These are phyloP conservation scores for Vigna nakashimae DNA, from an alignment of 306 rosid species.

Conservation along the genomic window DNA sequence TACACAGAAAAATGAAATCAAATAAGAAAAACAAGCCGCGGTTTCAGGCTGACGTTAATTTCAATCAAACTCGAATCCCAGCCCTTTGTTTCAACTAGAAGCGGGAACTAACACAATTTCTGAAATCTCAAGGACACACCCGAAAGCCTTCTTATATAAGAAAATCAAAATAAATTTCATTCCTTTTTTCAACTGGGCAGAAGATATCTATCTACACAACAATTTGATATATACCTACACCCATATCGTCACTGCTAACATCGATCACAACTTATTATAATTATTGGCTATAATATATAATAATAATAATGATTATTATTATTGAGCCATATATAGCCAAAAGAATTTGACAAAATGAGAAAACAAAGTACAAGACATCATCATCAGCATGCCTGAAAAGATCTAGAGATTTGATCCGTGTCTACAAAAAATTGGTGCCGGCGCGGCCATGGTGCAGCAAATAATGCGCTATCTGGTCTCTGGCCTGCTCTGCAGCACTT, in stretches of 20 bases:
- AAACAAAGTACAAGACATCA: neutral
- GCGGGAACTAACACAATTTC: neutral
- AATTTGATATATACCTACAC: neutral
- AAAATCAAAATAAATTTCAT: conserved; percentile 26
- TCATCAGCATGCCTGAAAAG: too few species aligned
- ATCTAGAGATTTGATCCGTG: neutral
- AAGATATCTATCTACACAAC: conserved; percentile 4
- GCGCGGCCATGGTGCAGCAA: conserved; percentile 79
- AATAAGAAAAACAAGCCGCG: neutral
- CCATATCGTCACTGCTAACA: neutral
- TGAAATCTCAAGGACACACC: too few species aligned
- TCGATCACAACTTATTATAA: neutral
- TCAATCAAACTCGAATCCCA: neutral
- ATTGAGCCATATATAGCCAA: conserved; percentile 37
- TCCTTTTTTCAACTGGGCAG: neutral
- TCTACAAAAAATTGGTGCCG: conserved; percentile 51
- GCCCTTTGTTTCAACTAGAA: neutral
- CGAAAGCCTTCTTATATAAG: too few species aligned
- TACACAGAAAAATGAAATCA: neutral
- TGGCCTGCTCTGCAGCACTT: conserved; percentile 50
- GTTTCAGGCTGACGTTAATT: neutral
- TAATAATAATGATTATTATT: too few species aligned
- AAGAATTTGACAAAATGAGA: conserved; percentile 43
- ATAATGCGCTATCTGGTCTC: conserved; percentile 79
- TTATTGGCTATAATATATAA: conserved; percentile 25